phyloP scores from a whole-genome alignment of 805 yeast species.

The Spathaspora arborariae region DNA sequence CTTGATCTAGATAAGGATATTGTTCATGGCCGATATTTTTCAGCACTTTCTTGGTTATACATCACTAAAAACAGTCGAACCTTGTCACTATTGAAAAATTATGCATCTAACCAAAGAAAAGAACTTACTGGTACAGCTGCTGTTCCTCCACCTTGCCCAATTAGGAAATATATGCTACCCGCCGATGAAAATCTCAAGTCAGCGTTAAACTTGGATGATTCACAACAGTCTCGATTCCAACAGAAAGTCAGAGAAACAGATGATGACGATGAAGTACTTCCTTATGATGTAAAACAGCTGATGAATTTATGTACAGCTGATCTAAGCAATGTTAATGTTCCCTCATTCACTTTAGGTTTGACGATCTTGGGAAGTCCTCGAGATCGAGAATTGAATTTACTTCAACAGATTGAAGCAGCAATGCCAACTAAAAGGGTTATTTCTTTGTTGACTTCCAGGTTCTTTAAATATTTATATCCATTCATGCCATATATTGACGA shows the following conservation, averaged over 20 bases:
- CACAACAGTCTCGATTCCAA: constrained; percentile 17
- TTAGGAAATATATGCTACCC: constrained; percentile 7
- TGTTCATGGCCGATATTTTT: constrained; percentile 28
- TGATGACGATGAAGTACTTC: constrained; percentile 16
- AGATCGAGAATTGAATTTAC: constrained; percentile 27
- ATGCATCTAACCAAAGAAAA: constrained; percentile 12
- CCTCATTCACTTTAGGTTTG: constrained; percentile 15
- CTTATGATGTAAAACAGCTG: not conserved
- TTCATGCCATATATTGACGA: constrained; percentile 65
- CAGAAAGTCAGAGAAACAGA: constrained; percentile 32
- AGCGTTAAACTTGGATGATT: constrained; percentile 16
- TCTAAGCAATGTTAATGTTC: constrained; percentile 2
- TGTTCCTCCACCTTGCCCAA: not conserved
- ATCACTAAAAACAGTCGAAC: constrained; percentile 30
- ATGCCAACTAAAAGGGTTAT: constrained; percentile 51
- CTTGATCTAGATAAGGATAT: constrained; percentile 28
- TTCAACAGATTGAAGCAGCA: constrained; percentile 25
- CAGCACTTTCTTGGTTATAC: constrained; percentile 37
- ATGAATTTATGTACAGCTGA: not conserved
- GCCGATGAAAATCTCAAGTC: constrained; percentile 17
- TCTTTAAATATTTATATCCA: constrained; percentile 54
- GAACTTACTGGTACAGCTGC: not conserved
- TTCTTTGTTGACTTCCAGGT: constrained; percentile 52
- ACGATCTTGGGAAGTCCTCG: constrained; percentile 14
- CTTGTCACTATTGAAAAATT: constrained; percentile 27